Evolutionary conservation across 225 moss, liverwort and hornwort species (phyloP), one percentile per base, ranked within the genome.

Genomic region (Physcomitrium patens): DNA sequence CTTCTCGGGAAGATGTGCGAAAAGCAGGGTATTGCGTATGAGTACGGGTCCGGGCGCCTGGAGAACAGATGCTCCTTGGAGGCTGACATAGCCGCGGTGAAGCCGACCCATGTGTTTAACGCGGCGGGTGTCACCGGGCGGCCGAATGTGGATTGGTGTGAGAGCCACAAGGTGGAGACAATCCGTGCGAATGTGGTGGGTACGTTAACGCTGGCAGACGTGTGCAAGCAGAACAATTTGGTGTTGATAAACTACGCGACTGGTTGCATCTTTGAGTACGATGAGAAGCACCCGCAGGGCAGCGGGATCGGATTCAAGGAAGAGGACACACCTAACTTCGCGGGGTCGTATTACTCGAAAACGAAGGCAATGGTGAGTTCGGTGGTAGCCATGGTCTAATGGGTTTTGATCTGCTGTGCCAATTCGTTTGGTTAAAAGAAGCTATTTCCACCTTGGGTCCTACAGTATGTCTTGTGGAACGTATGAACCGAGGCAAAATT

Each of bases 101-200:
- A 68, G 44, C 91, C 91, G 7, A 89, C 91, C 1, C 91, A 91
- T 62, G 91, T 91, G 12, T 91, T 91, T 65, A 91, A 91, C n/a
- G 88, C 91, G 0, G 91, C 91, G 17, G 91, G 91, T n/a, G 91
- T 91, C 0, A 91, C 88, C 0, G 91, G 91, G 8, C 84, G 91
- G 12, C 91, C 91, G 0, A 91, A 91, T 65, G 91, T 89, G 7
- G 91, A 91, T 18, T 91, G 89, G 91, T 91, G 91, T 13, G 89
- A 91, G 80, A 86, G 65, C 16, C 83, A 83, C 76, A 83, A 76
- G 68, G 76, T 79, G 22, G 83, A 83, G 50, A 83, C 83, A 0
- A 83, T 83, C 27, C 79, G 79, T 0, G 83, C 83, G 0, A 83
- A 83, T 1, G 83, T 83, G 12, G 79, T 86, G 0, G 91, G 91